Evolutionary conservation across 2,329 filamentous ascomycete genomes (phyloP).

Genomic region (Talaromyces sp.): DNA sequence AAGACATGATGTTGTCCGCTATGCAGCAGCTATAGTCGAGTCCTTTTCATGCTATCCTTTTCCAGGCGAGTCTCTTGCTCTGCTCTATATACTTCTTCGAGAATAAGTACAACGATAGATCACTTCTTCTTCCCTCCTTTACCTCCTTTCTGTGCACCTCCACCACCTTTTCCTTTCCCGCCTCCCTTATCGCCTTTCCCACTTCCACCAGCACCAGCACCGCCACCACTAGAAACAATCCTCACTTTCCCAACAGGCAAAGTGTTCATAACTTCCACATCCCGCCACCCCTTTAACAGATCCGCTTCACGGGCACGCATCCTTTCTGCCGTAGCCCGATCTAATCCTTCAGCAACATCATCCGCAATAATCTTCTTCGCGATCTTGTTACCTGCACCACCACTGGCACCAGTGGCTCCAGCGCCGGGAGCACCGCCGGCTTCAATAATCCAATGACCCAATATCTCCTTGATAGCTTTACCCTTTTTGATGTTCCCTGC

Average conservation of each 20-base stretch:
- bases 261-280: constrained; percentile 75
- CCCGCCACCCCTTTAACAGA: constrained; percentile 73
- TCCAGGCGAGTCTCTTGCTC: background rate
- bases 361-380: constrained; percentile 38
- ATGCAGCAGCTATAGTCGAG: too few species aligned
- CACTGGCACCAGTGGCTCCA: background rate
- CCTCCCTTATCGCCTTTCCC: constrained; percentile 25
- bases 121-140: constrained; percentile 44
- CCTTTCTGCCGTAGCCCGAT: constrained; percentile 61
- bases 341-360: constrained; percentile 18
- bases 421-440: constrained; percentile 35
- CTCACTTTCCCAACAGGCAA: constrained; percentile 77
- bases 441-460: constrained; percentile 74
- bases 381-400: constrained; percentile 27
- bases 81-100: background rate
- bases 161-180: constrained; percentile 31
- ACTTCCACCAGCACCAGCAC: constrained; percentile 39
- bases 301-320: constrained; percentile 88
- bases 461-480: constrained; percentile 85
- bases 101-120: background rate
- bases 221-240: constrained; percentile 68
- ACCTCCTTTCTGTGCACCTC: constrained; percentile 21
- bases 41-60: background rate
- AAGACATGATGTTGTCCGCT: background rate
- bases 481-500: constrained; percentile 88